phyloP scores from a whole-genome alignment of 768 basidiomycete species.

The Termitomyces sp. region DNA sequence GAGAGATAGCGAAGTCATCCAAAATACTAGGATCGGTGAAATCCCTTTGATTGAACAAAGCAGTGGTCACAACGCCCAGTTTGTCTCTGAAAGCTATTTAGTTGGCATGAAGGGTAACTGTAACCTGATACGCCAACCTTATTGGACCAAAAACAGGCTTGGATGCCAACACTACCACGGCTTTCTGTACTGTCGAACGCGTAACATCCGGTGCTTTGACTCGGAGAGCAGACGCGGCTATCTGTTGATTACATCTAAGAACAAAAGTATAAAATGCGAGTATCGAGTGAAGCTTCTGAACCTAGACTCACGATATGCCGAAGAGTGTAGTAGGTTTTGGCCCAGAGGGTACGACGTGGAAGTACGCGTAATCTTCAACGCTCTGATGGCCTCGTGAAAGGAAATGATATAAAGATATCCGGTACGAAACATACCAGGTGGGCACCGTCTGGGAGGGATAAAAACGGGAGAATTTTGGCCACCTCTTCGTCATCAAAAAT shows the following conservation, averaged over 20 bases:
- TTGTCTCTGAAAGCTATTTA: constrained; percentile 56
- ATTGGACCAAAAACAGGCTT: constrained; percentile 94
- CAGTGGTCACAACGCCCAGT: constrained; percentile 88
- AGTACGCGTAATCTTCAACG: constrained; percentile 94
- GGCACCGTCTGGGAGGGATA: constrained; percentile 96
- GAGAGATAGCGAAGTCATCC: constrained; percentile 76
- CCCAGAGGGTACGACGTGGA: constrained; percentile 77
- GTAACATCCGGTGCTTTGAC: constrained; percentile 85
- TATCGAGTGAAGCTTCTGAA: not conserved
- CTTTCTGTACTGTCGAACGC: constrained; percentile 94
- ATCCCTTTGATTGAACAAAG: constrained; percentile 86
- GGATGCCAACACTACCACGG: constrained; percentile 88
- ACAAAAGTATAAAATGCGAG: not conserved
- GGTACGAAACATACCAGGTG: constrained; percentile 62
- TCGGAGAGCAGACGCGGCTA: constrained; percentile 70
- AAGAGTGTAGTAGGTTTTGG: constrained; percentile 80
- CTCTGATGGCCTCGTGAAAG: constrained; percentile 38
- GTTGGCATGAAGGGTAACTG: not conserved
- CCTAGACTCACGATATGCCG: constrained; percentile 81
- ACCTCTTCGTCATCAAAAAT: constrained; percentile 86
- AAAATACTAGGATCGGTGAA: constrained; percentile 85
- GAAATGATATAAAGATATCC: not conserved
- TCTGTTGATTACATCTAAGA: constrained; percentile 89
- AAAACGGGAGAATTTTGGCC: constrained; percentile 81
- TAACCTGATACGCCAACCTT: constrained; percentile 39